A percentile compares a stretch with the other conserved stretches of the same genome.
phyloP scores from a whole-genome alignment of 306 rosid genomes.

The Trifolium dubium region DNA sequence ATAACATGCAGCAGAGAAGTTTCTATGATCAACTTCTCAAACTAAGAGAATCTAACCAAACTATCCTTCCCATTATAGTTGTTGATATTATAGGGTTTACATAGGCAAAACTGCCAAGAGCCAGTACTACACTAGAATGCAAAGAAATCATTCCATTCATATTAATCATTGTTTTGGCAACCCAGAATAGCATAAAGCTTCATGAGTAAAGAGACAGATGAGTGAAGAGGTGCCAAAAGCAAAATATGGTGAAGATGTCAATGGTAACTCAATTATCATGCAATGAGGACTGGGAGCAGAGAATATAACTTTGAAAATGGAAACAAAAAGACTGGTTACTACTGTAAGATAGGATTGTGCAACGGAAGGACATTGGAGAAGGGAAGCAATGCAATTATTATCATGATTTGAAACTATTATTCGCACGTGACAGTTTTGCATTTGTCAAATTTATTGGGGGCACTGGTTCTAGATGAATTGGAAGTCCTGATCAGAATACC shows the following conservation, averaged over 20 bases:
- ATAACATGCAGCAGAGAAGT: conserved; percentile 21
- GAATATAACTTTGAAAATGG: not conserved
- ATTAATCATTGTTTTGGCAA: conserved; percentile 3
- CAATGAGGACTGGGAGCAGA: not conserved
- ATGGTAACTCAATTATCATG: conserved; percentile 3
- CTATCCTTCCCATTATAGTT: conserved; percentile 24
- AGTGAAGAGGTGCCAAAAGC: conserved; percentile 16
- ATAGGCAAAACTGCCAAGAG: not conserved
- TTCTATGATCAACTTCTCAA: conserved; percentile 33
- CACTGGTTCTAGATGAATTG: no score
- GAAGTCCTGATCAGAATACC: no score
- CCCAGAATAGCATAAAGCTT: conserved; percentile 8
- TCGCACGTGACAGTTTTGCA: no score
- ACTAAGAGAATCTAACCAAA: conserved; percentile 3
- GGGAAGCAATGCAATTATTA: no score
- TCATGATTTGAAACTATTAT: no score
- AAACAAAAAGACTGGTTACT: not conserved
- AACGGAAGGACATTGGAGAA: no score
- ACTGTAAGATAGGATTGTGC: not conserved
- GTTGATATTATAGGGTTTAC: not conserved
- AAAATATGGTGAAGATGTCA: conserved; percentile 3
- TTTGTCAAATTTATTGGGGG: no score
- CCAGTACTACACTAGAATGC: conserved; percentile 14
- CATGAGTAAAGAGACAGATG: not conserved
- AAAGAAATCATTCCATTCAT: conserved; percentile 4